Percentiles rank a stretch among this genome's conserved stretches.
phyloP scores from a whole-genome alignment of 352 stramenopile genomes.

The Plasmopara halstedii region DNA sequence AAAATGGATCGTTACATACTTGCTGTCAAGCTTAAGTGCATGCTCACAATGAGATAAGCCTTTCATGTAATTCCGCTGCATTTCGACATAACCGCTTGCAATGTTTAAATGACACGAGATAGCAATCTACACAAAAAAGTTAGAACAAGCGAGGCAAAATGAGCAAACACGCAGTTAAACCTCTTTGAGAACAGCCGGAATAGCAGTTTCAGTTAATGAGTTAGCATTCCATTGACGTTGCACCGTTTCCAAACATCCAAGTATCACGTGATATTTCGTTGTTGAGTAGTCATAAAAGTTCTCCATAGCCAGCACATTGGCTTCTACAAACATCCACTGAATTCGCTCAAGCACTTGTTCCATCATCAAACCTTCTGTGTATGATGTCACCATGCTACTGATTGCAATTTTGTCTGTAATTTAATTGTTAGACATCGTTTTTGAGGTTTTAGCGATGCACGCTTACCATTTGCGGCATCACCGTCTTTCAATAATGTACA shows the following conservation, averaged over 20 bases:
- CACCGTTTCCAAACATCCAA: conserved; percentile 26
- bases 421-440: not conserved
- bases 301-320: conserved; percentile 54
- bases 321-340: conserved; percentile 34
- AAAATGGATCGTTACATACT: conserved; percentile 29
- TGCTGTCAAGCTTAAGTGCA: conserved; percentile 30
- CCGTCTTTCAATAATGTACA: conserved; percentile 17
- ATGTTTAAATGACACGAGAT: conserved; percentile 63
- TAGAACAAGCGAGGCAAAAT: too few relatives aligned
- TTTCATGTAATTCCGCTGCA: conserved; percentile 40
- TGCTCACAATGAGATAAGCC: conserved; percentile 37
- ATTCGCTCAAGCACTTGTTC: conserved; percentile 22
- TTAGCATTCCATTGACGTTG: conserved; percentile 9
- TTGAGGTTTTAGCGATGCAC: not conserved
- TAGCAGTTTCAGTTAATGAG: conserved; percentile 1
- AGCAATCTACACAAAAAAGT: conserved; percentile 17
- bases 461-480: conserved; percentile 17
- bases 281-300: conserved; percentile 58
- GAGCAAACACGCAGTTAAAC: conserved; percentile 3
- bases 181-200: conserved; percentile 12
- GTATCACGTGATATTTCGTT: conserved; percentile 40
- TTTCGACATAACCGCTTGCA: conserved; percentile 47
- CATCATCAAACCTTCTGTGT: conserved; percentile 7
- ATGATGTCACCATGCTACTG: conserved; percentile 3
- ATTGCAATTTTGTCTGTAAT: conserved; percentile 12